A percentile compares a stretch with the other conserved stretches of the same genome.
phyloP scores from a whole-genome alignment of 2,329 filamentous ascomycete genomes.

The Aaosphaeria pasadenensis region DNA sequence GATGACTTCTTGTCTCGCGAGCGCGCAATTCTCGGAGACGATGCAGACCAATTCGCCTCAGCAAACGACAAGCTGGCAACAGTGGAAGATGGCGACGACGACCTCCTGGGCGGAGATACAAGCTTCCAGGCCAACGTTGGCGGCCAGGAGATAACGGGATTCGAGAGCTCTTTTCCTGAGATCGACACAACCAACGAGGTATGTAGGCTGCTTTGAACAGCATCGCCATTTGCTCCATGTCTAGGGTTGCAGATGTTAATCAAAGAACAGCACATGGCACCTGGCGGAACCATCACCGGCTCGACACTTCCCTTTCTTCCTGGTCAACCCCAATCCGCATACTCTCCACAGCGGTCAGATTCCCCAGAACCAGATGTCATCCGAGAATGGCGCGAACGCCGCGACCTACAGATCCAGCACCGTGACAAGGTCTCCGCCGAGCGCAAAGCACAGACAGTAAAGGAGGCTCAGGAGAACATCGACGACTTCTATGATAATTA shows the following conservation, averaged over 20 bases:
- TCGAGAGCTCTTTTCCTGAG: constrained; percentile 89
- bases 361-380: constrained; percentile 89
- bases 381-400: constrained; percentile 84
- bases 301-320: constrained; percentile 55
- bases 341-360: constrained; percentile 54
- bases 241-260: neutral
- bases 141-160: constrained; percentile 56
- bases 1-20: constrained; percentile 91
- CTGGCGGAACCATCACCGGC: constrained; percentile 78
- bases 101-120: constrained; percentile 64
- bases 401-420: constrained; percentile 77
- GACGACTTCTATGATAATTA: constrained; percentile 99
- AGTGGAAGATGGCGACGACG: constrained; percentile 63
- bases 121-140: constrained; percentile 40
- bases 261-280: constrained; percentile 60
- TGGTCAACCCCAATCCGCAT: constrained; percentile 31
- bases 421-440: constrained; percentile 78
- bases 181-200: constrained; percentile 74
- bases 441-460: constrained; percentile 81
- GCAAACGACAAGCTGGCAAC: constrained; percentile 66
- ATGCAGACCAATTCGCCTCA: constrained; percentile 85
- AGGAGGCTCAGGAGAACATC: constrained; percentile 88
- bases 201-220: constrained; percentile 16
- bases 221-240: neutral
- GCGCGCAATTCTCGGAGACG: constrained; percentile 84